Conservation (phyloP, 805 yeast genomes). For the Metschnikowia kunwiensis region DNA sequence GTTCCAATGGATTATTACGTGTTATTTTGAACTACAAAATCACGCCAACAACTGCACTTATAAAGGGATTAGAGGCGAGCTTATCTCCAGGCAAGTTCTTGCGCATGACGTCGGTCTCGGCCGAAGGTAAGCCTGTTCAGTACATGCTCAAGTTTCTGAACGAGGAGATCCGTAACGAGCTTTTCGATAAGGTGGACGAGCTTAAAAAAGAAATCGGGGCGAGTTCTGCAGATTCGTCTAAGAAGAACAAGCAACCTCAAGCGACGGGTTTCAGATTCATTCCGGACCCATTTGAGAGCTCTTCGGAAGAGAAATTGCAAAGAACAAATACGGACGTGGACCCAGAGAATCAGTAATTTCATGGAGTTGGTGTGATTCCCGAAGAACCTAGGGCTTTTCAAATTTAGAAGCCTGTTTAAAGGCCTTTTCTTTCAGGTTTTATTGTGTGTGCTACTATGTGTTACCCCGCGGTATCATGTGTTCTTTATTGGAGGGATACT, state of each 20-base stretch:
- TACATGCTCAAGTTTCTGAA: conserved; percentile 74
- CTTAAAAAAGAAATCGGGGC: conserved; percentile 21
- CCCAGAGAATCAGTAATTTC: too few species aligned
- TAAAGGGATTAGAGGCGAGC: conserved; percentile 84
- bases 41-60: conserved; percentile 55
- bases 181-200: conserved; percentile 50
- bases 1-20: conserved; percentile 80
- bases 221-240: neutral
- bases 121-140: conserved; percentile 67
- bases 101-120: conserved; percentile 64
- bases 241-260: neutral
- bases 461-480: too few species aligned
- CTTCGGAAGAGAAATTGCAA: too few species aligned
- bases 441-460: too few species aligned
- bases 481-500: too few species aligned
- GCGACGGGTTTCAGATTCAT: conserved; percentile 12
- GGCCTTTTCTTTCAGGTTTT: too few species aligned
- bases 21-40: conserved; percentile 79
- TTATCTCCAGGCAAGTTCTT: conserved; percentile 79
- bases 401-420: too few species aligned
- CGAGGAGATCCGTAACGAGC: conserved; percentile 54
- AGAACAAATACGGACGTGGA: too few species aligned
- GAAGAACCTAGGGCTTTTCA: too few species aligned
- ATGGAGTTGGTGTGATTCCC: too few species aligned
- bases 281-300: conserved; percentile 1